Evolutionary conservation across 164 flowering plant species (phyloP).

Genomic region (Kalanchoe fedtschenkoi): DNA sequence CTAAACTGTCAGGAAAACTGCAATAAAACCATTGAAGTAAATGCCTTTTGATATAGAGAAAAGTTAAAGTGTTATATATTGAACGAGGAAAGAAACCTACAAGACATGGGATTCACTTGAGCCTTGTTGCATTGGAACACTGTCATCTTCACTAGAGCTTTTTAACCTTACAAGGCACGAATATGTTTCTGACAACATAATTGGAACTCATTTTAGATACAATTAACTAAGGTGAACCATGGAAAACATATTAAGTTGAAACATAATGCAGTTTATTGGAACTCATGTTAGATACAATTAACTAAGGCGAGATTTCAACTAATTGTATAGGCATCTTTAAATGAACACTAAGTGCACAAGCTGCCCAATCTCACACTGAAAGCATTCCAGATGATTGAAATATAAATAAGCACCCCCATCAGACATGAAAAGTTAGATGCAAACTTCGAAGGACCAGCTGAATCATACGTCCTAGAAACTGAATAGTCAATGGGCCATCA

Average conservation of each 20-base stretch:
- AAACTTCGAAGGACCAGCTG: background rate
- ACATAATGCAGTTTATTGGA: background rate
- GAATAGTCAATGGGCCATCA: background rate
- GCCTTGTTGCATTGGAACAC: constrained; percentile 75
- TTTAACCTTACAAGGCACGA: constrained; percentile 65
- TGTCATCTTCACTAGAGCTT: constrained; percentile 68
- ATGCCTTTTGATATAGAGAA: background rate
- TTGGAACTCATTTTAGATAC: background rate
- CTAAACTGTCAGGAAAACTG: constrained; percentile 89
- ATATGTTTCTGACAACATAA: constrained; percentile 51
- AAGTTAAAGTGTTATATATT: background rate
- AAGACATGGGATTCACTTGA: constrained; percentile 87
- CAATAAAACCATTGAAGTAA: constrained; percentile 1
- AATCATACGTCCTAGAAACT: background rate
- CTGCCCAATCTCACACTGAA: background rate
- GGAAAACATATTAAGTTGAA: background rate
- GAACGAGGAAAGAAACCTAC: constrained; percentile 34
- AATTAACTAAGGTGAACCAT: background rate
- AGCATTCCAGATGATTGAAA: background rate
- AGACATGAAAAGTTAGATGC: background rate
- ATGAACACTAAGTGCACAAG: background rate
- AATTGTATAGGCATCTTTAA: background rate
- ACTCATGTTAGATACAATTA: background rate
- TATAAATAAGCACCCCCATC: too few species aligned
- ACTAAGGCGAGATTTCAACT: background rate